Base-by-base conservation (phyloP, 2,329 filamentous ascomycete genomes). In the Balansia obtecta region DNA sequence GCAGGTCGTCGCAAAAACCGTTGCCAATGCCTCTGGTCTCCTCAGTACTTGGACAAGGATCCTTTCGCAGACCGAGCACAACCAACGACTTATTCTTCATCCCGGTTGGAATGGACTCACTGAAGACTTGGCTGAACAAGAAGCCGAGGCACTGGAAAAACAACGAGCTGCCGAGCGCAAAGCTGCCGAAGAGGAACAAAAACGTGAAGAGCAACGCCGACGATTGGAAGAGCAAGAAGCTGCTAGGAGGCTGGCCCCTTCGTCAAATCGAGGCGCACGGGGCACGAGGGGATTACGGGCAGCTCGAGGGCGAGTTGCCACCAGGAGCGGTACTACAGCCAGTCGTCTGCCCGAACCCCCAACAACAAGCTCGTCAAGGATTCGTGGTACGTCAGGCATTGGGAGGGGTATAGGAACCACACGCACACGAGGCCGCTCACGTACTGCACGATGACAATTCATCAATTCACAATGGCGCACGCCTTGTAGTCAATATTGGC, bases 11-110 rank as follows among this genome's bases (percentile, higher is more conserved):
- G 85, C 85, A 49, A 78, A 79, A 54, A 96, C 93, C 3, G 89
- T 97, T 41, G 78, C 79, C 57, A 91, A 90, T 50, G 89, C 93
- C 3, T 94, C 90, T 13, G 86, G 86, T 1, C 78, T 98, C 13
- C 81, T 98, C 33, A 89, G 94, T 60, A 95, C 90, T 15, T 98
- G 91, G 91, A 95, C 89, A 9, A 83, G 89, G 48, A 96, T 98
- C 57, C 79, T 98, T 12, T 93, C 88, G 7, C 93, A 98, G 67
- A 96, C 93, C 4, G 93, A 98, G 68, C 93, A 98, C 68, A 97
- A 95, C 63, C 90, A 97, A 66, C 83, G 93, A 22, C 73, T 98
- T 47, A 84, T 98, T 43, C 75, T 97, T 44, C 86, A 95, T 61
- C 86, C 88, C 2, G 75, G 81, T 52, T 98, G 91, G 89, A 85